Evolutionary conservation across 352 stramenopile genomes (phyloP).

Genomic region (Phytophthora aleatoria): DNA sequence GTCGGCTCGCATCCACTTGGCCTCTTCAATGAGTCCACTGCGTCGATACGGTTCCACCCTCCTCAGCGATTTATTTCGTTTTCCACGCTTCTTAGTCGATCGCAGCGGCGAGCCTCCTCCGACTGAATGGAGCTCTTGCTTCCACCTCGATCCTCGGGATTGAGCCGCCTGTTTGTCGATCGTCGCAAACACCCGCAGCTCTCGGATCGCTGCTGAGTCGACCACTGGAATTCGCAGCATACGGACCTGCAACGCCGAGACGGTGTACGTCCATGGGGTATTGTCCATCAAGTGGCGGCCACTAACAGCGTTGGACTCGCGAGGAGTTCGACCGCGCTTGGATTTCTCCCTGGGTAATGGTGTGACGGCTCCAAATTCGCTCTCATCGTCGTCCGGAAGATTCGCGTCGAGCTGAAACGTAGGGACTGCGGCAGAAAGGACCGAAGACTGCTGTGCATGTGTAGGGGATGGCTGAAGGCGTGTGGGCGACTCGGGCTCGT

Average conservation of each 20-base stretch:
- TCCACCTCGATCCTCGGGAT: conserved; percentile 57
- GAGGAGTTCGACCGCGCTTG: conserved; percentile 12
- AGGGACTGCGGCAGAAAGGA: neutral
- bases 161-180: conserved; percentile 61
- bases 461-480: neutral
- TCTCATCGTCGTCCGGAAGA: conserved; percentile 21
- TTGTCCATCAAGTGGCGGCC: conserved; percentile 46
- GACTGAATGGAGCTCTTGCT: conserved; percentile 37
- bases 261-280: conserved; percentile 49
- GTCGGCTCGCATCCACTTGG: conserved; percentile 50
- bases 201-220: conserved; percentile 40
- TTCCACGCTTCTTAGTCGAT: neutral
- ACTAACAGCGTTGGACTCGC: conserved; percentile 11
- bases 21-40: conserved; percentile 61
- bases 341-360: conserved; percentile 12
- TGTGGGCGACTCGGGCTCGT: conserved; percentile 36
- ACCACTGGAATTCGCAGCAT: conserved; percentile 50
- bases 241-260: conserved; percentile 47
- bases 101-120: conserved; percentile 3
- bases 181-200: conserved; percentile 62
- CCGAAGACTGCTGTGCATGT: neutral
- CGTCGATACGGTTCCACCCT: conserved; percentile 18
- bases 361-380: conserved; percentile 18
- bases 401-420: conserved; percentile 13
- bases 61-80: neutral